phyloP scores from a whole-genome alignment of 1,139 yeast genomes.

The Yamadazyma epiphylla region DNA sequence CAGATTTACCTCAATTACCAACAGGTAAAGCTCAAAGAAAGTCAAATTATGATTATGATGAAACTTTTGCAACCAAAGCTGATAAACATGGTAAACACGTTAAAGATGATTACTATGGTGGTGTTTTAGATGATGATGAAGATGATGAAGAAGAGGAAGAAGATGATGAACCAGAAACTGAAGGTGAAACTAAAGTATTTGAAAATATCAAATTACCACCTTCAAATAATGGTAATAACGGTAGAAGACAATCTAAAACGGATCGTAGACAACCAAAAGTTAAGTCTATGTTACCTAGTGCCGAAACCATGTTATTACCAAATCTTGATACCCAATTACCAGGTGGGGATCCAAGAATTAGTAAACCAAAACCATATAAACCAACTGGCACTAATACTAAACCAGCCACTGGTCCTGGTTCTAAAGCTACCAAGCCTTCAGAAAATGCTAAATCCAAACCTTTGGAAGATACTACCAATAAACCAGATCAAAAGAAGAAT shows the following conservation, averaged over 20 bases:
- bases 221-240: conserved; percentile 11
- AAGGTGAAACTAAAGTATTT: conserved; percentile 27
- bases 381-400: conserved; percentile 16
- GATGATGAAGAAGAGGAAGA: conserved; percentile 15
- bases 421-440: conserved; percentile 6
- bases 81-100: conserved; percentile 17
- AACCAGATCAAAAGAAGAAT: conserved; percentile 33
- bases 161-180: conserved; percentile 16
- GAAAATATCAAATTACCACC: conserved; percentile 46
- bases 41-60: conserved; percentile 19
- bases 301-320: conserved; percentile 39
- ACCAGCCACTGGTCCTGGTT: conserved; percentile 1
- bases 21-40: conserved; percentile 6
- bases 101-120: conserved; percentile 17
- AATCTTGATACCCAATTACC: conserved; percentile 9
- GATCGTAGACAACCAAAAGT: conserved; percentile 11
- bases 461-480: conserved; percentile 18
- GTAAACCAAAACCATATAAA: conserved; percentile 20
- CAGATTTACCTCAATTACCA: conserved; percentile 31
- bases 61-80: conserved; percentile 34
- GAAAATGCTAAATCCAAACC: conserved; percentile 9
- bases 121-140: conserved; percentile 14
- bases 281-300: conserved; percentile 31
- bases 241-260: conserved; percentile 6
- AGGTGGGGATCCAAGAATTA: background rate